These are phyloP conservation scores for Capsicum chinense DNA, from an alignment of 257 asterid species.

Conservation along the genomic window DNA sequence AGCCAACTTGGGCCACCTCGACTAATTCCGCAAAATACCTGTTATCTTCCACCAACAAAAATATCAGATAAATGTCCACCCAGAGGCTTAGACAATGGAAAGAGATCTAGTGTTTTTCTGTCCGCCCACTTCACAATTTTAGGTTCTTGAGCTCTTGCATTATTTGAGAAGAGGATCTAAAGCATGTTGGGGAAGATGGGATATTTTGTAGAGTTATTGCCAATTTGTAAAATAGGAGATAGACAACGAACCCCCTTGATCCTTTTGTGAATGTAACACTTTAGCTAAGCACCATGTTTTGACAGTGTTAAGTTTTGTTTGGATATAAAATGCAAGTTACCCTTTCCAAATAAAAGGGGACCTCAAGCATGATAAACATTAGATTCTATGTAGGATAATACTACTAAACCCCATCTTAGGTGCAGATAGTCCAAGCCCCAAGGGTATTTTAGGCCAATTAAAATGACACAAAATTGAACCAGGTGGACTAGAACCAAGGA, in stretches of 20 bases:
- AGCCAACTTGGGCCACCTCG: not conserved
- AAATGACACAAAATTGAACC: not conserved
- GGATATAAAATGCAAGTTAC: no score
- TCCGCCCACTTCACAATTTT: not conserved
- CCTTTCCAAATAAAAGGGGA: not conserved
- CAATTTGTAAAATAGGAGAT: no score
- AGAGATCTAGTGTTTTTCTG: not conserved
- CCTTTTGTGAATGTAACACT: not conserved
- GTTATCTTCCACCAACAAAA: not conserved
- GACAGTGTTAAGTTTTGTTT: no score
- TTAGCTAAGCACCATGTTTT: not conserved
- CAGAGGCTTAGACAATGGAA: not conserved
- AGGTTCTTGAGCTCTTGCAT: not conserved
- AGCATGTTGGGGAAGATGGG: no score
- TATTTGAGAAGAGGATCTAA: not conserved
- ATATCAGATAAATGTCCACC: not conserved
- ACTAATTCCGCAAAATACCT: not conserved
- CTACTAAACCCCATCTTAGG: not conserved
- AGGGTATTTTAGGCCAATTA: not conserved
- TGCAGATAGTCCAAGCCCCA: not conserved
- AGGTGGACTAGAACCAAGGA: constrained; percentile 3
- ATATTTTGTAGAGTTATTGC: no score
- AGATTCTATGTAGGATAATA: not conserved
- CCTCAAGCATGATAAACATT: not conserved
- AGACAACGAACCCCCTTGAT: no score